phyloP scores from a whole-genome alignment of 805 yeast species.

The Candida morakotiae region DNA sequence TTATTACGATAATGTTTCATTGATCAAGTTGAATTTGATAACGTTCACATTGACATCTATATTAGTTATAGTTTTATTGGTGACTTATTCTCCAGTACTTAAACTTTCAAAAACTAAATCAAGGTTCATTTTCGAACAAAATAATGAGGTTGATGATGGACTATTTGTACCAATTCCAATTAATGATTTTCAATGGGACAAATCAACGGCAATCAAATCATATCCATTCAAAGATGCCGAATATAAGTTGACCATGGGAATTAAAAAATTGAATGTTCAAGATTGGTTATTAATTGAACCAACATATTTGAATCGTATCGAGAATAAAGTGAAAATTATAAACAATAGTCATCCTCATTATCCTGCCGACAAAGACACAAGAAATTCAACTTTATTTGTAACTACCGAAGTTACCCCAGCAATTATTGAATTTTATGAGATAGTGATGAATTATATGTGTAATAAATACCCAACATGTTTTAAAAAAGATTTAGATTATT shows the following conservation, averaged over 20 bases:
- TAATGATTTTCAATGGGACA: constrained; percentile 23
- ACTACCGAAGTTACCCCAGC: constrained; percentile 33
- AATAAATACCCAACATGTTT: constrained; percentile 39
- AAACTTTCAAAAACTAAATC: no score
- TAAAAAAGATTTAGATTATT: constrained; percentile 10
- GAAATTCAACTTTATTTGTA: constrained; percentile 26
- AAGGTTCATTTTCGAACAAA: no score
- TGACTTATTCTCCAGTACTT: no score
- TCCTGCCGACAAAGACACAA: constrained; percentile 20
- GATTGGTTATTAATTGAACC: constrained; percentile 42
- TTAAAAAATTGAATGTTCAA: constrained; percentile 35
- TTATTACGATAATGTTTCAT: no score
- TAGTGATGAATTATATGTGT: constrained; percentile 28
- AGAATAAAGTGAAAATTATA: constrained; percentile 24
- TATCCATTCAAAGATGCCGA: constrained; percentile 58
- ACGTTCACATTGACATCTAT: no score
- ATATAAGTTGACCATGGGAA: constrained; percentile 62
- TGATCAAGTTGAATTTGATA: no score
- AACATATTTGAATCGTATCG: constrained; percentile 22
- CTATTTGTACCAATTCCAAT: constrained; percentile 17
- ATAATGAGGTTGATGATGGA: no score
- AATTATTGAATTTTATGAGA: constrained; percentile 30
- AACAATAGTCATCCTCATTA: constrained; percentile 31
- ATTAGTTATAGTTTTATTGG: no score
- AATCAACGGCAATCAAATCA: constrained; percentile 19